Evolutionary conservation across 371 early-diverging fungal species (phyloP).

Genomic region (Mycotypha africana): DNA sequence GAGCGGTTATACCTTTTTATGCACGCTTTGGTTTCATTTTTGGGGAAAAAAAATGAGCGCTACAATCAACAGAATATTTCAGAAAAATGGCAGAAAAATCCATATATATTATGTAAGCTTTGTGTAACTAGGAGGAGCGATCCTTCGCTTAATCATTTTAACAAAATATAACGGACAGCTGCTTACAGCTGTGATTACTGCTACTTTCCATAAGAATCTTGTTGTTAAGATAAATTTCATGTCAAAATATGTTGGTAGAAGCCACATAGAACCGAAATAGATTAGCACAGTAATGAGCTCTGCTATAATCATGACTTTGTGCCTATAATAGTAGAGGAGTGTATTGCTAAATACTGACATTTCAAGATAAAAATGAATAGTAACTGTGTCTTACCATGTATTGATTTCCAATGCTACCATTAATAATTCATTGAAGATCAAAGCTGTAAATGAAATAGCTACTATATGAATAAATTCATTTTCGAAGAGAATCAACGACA

Average conservation of each 20-base stretch:
- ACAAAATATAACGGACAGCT: constrained; percentile 80
- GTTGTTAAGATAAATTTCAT: constrained; percentile 76
- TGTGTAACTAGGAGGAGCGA: constrained; percentile 74
- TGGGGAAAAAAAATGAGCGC: too few species aligned
- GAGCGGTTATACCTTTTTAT: too few species aligned
- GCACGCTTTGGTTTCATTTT: too few species aligned
- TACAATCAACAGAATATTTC: too few species aligned
- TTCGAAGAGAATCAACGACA: constrained; percentile 92
- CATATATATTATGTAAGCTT: constrained; percentile 47
- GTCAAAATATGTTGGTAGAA: constrained; percentile 90
- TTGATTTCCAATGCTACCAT: constrained; percentile 96
- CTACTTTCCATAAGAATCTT: constrained; percentile 87
- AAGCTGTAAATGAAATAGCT: constrained; percentile 94
- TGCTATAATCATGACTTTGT: constrained; percentile 80
- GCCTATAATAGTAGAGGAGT: too few species aligned
- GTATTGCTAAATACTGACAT: too few species aligned
- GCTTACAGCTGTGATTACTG: constrained; percentile 84
- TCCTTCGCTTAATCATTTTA: constrained; percentile 62
- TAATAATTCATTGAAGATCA: constrained; percentile 97
- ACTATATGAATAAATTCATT: constrained; percentile 95
- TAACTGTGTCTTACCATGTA: constrained; percentile 66
- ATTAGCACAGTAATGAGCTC: constrained; percentile 78
- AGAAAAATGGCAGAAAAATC: too few species aligned
- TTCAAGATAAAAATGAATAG: too few species aligned
- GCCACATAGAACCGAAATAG: constrained; percentile 85